Evolutionary conservation across 2,329 filamentous ascomycete genomes (phyloP).

Genomic region (Monilinia fructigena): DNA sequence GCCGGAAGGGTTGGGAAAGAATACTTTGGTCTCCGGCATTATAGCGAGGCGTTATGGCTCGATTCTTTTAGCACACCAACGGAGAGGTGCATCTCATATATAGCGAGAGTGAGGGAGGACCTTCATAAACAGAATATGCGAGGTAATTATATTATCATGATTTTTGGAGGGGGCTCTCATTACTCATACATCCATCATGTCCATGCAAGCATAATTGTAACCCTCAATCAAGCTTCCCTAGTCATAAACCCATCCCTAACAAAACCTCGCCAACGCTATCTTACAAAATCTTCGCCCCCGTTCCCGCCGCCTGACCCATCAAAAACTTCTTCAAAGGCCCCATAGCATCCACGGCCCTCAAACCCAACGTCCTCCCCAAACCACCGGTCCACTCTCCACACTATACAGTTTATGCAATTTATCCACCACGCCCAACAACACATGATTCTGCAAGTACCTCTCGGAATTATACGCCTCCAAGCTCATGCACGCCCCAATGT

Average conservation of each 20-base stretch:
- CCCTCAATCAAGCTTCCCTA: background rate
- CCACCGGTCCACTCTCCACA: conserved; percentile 74
- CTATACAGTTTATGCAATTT: conserved; percentile 91
- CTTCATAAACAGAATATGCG: background rate
- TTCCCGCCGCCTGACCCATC: conserved; percentile 70
- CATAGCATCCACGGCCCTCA: conserved; percentile 73
- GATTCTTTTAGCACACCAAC: background rate
- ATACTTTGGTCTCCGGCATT: conserved; percentile 1
- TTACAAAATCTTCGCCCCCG: conserved; percentile 49
- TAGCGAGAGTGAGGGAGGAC: background rate
- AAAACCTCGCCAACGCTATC: background rate
- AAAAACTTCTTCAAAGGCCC: conserved; percentile 77
- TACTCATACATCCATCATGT: conserved; percentile 3
- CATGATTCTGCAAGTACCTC: conserved; percentile 78
- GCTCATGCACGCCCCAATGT: conserved; percentile 75
- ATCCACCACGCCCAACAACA: conserved; percentile 77
- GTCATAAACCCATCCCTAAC: background rate
- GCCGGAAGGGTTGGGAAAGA: background rate
- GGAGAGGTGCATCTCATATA: background rate
- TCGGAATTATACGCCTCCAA: conserved; percentile 80
- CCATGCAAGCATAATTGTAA: background rate
- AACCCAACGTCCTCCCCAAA: conserved; percentile 75
- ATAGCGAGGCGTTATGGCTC: conserved; percentile 20
- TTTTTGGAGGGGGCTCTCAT: background rate
- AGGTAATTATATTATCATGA: background rate